Conservation (phyloP, 768 basidiomycete genomes). For the Russula ochroleuca region DNA sequence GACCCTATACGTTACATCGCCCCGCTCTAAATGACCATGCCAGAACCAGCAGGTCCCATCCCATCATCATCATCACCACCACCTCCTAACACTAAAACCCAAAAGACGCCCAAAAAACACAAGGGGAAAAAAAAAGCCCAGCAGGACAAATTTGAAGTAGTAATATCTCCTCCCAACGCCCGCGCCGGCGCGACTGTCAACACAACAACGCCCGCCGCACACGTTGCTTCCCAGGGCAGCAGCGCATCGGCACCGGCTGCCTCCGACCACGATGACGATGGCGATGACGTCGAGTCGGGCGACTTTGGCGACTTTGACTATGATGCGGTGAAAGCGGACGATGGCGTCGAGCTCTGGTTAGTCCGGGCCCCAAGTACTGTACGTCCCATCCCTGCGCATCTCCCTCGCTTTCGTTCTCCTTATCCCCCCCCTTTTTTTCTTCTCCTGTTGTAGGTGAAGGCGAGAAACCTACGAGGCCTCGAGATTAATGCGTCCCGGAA, state of each 20-base stretch:
- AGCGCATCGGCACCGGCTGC: background rate
- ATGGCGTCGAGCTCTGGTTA: constrained; percentile 27
- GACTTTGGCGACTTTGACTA: constrained; percentile 28
- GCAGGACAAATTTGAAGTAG: background rate
- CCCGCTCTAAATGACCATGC: background rate
- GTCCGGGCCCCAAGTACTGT: constrained; percentile 22
- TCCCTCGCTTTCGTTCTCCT: background rate
- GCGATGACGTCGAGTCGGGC: constrained; percentile 22
- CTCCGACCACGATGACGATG: background rate
- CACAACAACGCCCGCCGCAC: background rate
- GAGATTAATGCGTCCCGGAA: background rate
- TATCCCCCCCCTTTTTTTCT: no score
- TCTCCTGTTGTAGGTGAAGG: constrained; percentile 9
- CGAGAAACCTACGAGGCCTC: constrained; percentile 11
- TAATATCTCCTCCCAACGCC: background rate
- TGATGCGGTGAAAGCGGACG: constrained; percentile 24
- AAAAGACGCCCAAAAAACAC: background rate
- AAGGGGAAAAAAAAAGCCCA: background rate
- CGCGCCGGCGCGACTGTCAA: background rate
- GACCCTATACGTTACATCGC: no score
- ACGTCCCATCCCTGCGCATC: background rate
- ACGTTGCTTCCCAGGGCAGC: background rate
- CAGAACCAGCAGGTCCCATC: background rate
- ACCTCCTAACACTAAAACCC: background rate
- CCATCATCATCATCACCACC: background rate